These are phyloP conservation scores for Albizia julibrissin DNA, from an alignment of 306 rosid species.

Conservation along the genomic window DNA sequence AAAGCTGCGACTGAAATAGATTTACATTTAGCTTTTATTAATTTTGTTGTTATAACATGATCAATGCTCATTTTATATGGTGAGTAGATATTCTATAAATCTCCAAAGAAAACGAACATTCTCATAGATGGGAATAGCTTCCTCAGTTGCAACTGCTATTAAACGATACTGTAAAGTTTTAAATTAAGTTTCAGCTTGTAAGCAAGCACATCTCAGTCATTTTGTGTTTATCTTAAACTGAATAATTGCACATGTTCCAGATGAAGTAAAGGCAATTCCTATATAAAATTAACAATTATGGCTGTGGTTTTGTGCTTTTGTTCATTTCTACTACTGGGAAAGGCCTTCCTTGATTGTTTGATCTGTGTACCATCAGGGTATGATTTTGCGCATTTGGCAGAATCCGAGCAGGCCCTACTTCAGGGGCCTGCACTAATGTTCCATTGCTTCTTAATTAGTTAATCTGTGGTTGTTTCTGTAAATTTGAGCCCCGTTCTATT, in stretches of 20 bases:
- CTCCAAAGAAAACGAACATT: neutral
- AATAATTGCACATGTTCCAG: neutral
- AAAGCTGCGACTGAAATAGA: neutral
- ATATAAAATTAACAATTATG: neutral
- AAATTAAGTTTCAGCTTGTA: neutral
- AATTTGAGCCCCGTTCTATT: neutral
- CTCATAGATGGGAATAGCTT: neutral
- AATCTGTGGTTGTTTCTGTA: neutral
- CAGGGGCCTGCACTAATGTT: neutral
- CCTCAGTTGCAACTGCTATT: neutral
- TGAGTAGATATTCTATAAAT: neutral
- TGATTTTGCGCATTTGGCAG: too few relatives aligned
- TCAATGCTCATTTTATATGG: neutral
- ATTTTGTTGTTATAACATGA: neutral
- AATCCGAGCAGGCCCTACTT: neutral
- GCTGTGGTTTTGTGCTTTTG: slow-evolving; percentile 5
- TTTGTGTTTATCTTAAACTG: neutral
- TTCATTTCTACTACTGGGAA: neutral
- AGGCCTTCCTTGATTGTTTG: neutral
- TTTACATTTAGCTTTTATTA: neutral
- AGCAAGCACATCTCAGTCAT: neutral
- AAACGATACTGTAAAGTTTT: neutral
- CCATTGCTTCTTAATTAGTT: neutral
- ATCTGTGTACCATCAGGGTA: neutral
- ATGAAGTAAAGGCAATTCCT: neutral